phyloP scores from a whole-genome alignment of 371 early-diverging fungal genomes.

The Apophysomyces elegans region DNA sequence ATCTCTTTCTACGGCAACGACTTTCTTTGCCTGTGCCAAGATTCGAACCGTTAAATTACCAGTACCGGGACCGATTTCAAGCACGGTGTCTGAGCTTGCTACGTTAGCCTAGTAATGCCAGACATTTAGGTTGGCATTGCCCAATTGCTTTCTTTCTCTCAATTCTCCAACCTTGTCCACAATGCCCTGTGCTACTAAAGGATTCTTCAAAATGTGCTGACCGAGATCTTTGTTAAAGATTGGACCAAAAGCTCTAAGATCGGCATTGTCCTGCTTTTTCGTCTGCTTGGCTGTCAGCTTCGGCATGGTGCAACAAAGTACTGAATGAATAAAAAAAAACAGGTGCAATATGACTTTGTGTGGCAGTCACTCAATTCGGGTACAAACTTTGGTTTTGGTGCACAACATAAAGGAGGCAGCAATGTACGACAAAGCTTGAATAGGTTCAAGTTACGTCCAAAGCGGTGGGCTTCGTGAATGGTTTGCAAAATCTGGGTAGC shows the following conservation, averaged over 20 bases:
- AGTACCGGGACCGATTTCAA: slow-evolving; percentile 99
- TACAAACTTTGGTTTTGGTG: no score
- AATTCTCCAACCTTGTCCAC: slow-evolving; percentile 85
- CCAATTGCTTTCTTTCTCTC: neutral
- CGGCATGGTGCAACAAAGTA: slow-evolving; percentile 31
- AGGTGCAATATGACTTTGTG: no score
- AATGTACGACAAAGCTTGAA: no score
- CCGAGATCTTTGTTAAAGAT: slow-evolving; percentile 98
- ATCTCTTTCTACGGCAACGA: slow-evolving; percentile 97
- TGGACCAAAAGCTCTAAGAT: slow-evolving; percentile 73
- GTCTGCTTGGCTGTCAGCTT: slow-evolving; percentile 49
- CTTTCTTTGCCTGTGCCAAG: slow-evolving; percentile 93
- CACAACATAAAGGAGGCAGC: no score
- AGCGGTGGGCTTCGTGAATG: no score
- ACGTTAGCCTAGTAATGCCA: slow-evolving; percentile 72
- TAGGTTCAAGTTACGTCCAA: no score
- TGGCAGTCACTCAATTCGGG: no score
- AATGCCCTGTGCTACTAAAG: slow-evolving; percentile 96
- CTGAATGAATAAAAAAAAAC: no score
- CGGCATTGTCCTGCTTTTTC: slow-evolving; percentile 39
- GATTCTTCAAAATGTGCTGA: slow-evolving; percentile 99
- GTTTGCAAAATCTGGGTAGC: no score
- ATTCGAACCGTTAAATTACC: slow-evolving; percentile 99
- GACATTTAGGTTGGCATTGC: neutral
- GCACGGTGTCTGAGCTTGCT: slow-evolving; percentile 93